A percentile compares a stretch with the other conserved stretches of the same genome.
These are phyloP conservation scores for Lepiota venenata DNA, from an alignment of 768 basidiomycete genomes.

Conservation along the genomic window DNA sequence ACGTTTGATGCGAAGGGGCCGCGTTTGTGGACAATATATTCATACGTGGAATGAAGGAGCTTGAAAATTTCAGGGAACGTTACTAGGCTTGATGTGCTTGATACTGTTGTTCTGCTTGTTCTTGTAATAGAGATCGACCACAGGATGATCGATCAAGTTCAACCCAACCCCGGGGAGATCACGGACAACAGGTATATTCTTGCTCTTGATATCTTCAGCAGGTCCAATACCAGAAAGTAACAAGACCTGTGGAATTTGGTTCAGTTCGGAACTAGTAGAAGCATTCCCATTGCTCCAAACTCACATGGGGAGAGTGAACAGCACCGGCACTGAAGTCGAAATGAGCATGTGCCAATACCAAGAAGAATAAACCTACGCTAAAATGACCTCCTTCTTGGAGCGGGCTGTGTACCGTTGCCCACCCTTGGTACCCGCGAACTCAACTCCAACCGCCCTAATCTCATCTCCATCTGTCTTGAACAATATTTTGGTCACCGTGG, in stretches of 20 bases:
- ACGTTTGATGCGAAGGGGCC: conserved; percentile 59
- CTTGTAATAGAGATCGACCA: conserved; percentile 47
- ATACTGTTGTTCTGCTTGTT: conserved; percentile 45
- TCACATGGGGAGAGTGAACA: conserved; percentile 52
- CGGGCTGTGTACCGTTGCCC: conserved; percentile 35
- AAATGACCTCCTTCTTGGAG: conserved; percentile 50
- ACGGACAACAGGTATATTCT: conserved; percentile 51
- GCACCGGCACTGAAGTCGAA: conserved; percentile 46
- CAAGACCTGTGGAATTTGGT: conserved; percentile 43
- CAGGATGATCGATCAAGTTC: conserved; percentile 68
- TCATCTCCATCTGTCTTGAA: conserved; percentile 32
- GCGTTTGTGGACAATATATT: conserved; percentile 41
- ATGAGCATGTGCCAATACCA: background rate
- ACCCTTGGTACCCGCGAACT: conserved; percentile 38
- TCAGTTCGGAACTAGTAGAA: background rate
- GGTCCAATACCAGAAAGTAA: conserved; percentile 81
- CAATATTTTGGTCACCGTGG: conserved; percentile 51
- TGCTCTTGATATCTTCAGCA: conserved; percentile 44
- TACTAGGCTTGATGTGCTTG: conserved; percentile 32
- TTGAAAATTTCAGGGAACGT: conserved; percentile 23
- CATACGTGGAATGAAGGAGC: conserved; percentile 27
- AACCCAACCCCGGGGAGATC: conserved; percentile 75
- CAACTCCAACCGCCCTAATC: conserved; percentile 52
- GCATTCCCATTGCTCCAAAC: background rate
- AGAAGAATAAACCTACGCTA: conserved; percentile 39